These are phyloP conservation scores for Colletotrichum sp. DNA, from an alignment of 2,329 filamentous ascomycete species.

Conservation along the genomic window DNA sequence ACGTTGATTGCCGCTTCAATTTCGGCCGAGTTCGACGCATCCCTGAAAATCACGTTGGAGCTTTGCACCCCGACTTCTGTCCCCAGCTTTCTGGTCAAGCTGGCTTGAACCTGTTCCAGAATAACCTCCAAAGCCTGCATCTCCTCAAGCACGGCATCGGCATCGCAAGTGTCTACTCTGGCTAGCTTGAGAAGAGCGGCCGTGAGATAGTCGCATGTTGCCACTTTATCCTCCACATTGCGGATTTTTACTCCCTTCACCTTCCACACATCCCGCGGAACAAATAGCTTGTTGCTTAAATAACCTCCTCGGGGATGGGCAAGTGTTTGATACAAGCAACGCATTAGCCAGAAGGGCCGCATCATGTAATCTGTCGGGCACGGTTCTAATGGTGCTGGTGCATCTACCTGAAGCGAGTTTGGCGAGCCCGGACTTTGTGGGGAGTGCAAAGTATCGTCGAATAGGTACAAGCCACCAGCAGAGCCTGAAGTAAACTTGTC, in stretches of 20 bases:
- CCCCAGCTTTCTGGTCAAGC: slow-evolving; percentile 83
- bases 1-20: slow-evolving; percentile 43
- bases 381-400: slow-evolving; percentile 82
- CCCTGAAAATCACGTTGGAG: slow-evolving; percentile 75
- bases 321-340: slow-evolving; percentile 89
- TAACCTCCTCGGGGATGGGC: slow-evolving; percentile 92
- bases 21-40: slow-evolving; percentile 58
- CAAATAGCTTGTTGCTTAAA: slow-evolving; percentile 86
- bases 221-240: slow-evolving; percentile 89
- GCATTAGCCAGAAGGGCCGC: slow-evolving; percentile 98
- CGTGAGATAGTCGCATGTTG: slow-evolving; percentile 88
- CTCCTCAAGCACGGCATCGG: slow-evolving; percentile 90
- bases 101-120: slow-evolving; percentile 82
- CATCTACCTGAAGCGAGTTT: slow-evolving; percentile 63
- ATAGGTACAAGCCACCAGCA: slow-evolving; percentile 76
- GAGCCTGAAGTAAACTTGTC: slow-evolving; percentile 61
- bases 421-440: slow-evolving; percentile 68
- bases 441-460: slow-evolving; percentile 82
- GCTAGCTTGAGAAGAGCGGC: slow-evolving; percentile 84
- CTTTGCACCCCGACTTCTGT: slow-evolving; percentile 87
- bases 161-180: slow-evolving; percentile 85
- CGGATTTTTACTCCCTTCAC: slow-evolving; percentile 94
- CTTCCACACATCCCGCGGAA: slow-evolving; percentile 91
- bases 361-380: slow-evolving; percentile 88
- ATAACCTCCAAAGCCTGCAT: slow-evolving; percentile 89